phyloP scores from a whole-genome alignment of 139 green algal species.

The Chlamydomonas sp. region DNA sequence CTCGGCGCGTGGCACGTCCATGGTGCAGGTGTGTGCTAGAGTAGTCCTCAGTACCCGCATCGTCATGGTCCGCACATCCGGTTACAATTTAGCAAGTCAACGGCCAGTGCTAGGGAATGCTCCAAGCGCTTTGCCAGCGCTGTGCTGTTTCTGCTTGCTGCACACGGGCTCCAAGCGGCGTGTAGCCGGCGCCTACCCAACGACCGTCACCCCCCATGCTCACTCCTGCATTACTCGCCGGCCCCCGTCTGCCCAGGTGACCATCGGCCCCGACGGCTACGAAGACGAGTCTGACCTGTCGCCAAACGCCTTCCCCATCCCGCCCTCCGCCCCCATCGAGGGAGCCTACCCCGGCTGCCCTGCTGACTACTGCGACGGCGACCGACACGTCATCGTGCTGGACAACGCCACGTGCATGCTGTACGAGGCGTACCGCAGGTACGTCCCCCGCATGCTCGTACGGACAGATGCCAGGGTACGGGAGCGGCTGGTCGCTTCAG shows the following conservation, averaged over 20 bases:
- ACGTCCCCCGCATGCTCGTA: background rate
- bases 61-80: too few species aligned
- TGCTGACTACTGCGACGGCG: background rate
- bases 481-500: too few species aligned
- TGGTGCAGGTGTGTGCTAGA: background rate
- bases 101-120: too few species aligned
- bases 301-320: background rate
- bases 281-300: background rate
- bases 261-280: background rate
- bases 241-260: background rate
- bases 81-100: too few species aligned
- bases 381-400: slow-evolving; percentile 32
- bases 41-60: too few species aligned
- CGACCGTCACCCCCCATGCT: background rate
- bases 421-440: slow-evolving; percentile 27
- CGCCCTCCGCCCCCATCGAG: background rate
- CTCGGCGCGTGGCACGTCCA: background rate
- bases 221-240: too few species aligned
- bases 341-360: slow-evolving; percentile 18
- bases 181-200: background rate
- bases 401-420: slow-evolving; percentile 42
- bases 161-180: too few species aligned
- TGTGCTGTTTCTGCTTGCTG: too few species aligned
- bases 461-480: too few species aligned
- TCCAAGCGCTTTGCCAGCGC: too few species aligned